A percentile compares a stretch with the other conserved stretches of the same genome.
Evolutionary conservation across 2,329 filamentous ascomycete genomes (phyloP).

Genomic region (Cladosporium cucumerinum): DNA sequence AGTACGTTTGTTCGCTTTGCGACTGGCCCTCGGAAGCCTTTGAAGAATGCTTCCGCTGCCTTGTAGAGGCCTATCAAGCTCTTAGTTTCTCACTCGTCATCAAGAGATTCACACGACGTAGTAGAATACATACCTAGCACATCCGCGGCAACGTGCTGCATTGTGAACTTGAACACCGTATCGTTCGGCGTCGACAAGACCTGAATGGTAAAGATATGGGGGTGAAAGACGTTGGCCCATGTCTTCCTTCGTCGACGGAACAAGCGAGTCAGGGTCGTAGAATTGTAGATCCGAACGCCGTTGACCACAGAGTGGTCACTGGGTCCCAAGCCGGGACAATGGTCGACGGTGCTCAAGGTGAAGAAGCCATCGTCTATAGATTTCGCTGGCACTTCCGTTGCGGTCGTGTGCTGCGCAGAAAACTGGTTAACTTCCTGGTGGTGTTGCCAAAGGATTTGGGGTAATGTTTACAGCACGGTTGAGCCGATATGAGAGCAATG

Average conservation of each 20-base stretch:
- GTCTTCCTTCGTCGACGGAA: background rate
- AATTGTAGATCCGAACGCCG: background rate
- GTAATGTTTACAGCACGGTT: background rate
- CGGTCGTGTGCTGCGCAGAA: background rate
- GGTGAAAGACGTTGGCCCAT: background rate
- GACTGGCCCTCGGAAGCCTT: background rate
- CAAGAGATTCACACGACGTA: too few species aligned
- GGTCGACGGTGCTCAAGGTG: background rate
- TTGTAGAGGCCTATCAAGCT: background rate
- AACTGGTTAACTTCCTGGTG: background rate
- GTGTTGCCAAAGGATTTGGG: background rate
- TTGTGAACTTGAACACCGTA: background rate
- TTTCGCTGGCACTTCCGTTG: background rate
- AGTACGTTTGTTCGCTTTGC: background rate
- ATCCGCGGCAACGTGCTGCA: background rate
- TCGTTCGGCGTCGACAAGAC: background rate
- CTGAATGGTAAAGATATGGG: background rate
- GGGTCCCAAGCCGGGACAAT: background rate
- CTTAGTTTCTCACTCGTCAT: background rate
- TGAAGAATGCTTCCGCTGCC: background rate
- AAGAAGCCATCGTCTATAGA: background rate
- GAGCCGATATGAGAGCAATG: background rate
- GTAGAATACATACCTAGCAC: background rate
- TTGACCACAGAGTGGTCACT: background rate
- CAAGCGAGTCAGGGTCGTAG: background rate